Evolutionary conservation across 2,329 filamentous ascomycete genomes (phyloP).

Genomic region (Alternaria brassicae): DNA sequence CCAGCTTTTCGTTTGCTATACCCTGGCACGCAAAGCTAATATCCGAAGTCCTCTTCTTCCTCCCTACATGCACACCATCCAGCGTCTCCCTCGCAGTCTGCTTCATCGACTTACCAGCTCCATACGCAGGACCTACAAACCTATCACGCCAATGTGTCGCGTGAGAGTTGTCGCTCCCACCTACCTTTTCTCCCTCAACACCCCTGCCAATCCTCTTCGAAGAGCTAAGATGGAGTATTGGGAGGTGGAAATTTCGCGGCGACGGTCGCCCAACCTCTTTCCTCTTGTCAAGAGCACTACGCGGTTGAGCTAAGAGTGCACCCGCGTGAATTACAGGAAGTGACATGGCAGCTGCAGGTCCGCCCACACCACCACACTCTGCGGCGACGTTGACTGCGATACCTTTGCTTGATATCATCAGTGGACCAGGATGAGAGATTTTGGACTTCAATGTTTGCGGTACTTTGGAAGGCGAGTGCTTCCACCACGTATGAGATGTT

Average conservation of each 20-base stretch:
- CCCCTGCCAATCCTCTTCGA: not conserved
- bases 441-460: conserved; percentile 25
- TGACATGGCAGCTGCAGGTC: conserved; percentile 18
- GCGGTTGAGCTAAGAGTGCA: not conserved
- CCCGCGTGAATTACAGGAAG: conserved; percentile 9
- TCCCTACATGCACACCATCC: conserved; percentile 4
- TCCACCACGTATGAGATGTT: conserved; percentile 9
- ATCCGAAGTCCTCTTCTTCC: conserved; percentile 23
- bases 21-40: conserved; percentile 34
- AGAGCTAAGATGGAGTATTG: not conserved
- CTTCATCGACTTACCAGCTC: conserved; percentile 4
- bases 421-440: conserved; percentile 31
- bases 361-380: conserved; percentile 23
- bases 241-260: not conserved
- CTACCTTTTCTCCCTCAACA: conserved; percentile 9
- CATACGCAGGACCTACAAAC: conserved; percentile 9
- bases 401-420: conserved; percentile 12
- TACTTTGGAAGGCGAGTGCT: conserved; percentile 4
- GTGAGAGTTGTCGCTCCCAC: not conserved
- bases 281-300: not conserved
- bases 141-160: conserved; percentile 19
- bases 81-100: conserved; percentile 3
- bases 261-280: not conserved
- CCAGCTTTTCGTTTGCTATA: conserved; percentile 5
- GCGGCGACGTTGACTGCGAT: conserved; percentile 21